Evolutionary conservation across 495 filamentous ascomycete genomes (phyloP).

Genomic region (Clavariopsis aquatica): DNA sequence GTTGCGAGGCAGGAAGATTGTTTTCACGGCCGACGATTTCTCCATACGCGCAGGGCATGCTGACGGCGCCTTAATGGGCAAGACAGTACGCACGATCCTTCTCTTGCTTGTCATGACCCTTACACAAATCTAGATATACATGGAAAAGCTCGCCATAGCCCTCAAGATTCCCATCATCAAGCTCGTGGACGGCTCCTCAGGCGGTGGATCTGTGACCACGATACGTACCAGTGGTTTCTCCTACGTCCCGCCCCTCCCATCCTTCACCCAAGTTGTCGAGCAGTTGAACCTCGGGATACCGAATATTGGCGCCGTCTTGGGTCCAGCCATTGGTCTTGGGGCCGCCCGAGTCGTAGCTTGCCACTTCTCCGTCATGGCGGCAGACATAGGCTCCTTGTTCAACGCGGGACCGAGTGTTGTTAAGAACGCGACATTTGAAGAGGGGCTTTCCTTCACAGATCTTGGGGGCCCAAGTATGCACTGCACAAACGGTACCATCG

Average conservation of each 20-base stretch:
- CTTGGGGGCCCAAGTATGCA: conserved; percentile 61
- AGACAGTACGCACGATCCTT: conserved; percentile 46
- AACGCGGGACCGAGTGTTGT: conserved; percentile 67
- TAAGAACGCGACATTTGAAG: conserved; percentile 58
- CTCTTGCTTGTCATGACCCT: background rate
- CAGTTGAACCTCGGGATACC: conserved; percentile 65
- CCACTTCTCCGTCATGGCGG: conserved; percentile 68
- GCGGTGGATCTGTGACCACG: conserved; percentile 62
- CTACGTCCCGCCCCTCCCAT: conserved; percentile 58
- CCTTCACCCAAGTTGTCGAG: conserved; percentile 53
- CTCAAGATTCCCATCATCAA: conserved; percentile 58
- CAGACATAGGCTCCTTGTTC: conserved; percentile 61
- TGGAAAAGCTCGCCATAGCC: conserved; percentile 52
- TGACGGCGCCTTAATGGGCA: conserved; percentile 58
- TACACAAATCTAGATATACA: conserved; percentile 46
- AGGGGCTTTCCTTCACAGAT: conserved; percentile 57
- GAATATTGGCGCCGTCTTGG: conserved; percentile 62
- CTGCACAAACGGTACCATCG: conserved; percentile 66
- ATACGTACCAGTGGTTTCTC: conserved; percentile 58
- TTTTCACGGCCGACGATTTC: conserved; percentile 65
- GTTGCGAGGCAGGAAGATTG: conserved; percentile 55
- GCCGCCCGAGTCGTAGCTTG: conserved; percentile 61
- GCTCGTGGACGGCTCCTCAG: conserved; percentile 63
- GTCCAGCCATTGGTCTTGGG: conserved; percentile 64
- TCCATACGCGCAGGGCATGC: conserved; percentile 65